phyloP scores from a whole-genome alignment of 306 rosid genomes.

The Cucumis melo region DNA sequence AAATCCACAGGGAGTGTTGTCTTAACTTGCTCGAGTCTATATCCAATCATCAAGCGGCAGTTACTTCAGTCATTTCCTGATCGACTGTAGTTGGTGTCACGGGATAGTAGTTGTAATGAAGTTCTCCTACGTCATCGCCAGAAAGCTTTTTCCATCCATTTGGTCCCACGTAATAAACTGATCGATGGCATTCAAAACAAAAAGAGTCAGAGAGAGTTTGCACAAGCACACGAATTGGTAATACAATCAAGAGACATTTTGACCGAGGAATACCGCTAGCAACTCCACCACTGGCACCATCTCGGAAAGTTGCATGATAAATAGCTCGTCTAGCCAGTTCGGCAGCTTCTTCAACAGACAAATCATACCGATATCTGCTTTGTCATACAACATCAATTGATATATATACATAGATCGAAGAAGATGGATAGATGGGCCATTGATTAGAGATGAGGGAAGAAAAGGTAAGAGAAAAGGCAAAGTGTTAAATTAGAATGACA shows the following conservation, averaged over 20 bases:
- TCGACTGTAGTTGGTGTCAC: constrained; percentile 63
- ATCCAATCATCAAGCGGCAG: constrained; percentile 22
- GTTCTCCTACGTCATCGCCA: constrained; percentile 88
- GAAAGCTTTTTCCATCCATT: constrained; percentile 82
- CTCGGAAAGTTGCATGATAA: constrained; percentile 92
- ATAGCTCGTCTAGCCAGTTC: constrained; percentile 81
- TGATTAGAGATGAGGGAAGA: neutral
- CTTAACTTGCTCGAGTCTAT: neutral
- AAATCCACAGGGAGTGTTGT: neutral
- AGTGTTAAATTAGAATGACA: neutral
- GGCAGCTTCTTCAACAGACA: constrained; percentile 74
- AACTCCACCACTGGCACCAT: constrained; percentile 98
- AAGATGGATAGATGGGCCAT: neutral
- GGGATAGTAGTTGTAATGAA: constrained; percentile 62
- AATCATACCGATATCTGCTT: constrained; percentile 54
- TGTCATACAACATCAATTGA: neutral
- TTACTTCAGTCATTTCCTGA: constrained; percentile 85
- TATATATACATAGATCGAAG: neutral
- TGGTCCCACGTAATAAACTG: constrained; percentile 77
- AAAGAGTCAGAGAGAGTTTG: neutral
- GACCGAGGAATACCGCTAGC: constrained; percentile 50
- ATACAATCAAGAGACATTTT: neutral
- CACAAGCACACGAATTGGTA: neutral
- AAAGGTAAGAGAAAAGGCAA: neutral
- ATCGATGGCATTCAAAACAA: neutral